Evolutionary conservation across 1,139 yeast species (phyloP), one percentile per base, ranked within the genome.

Genomic region (Debaryomyces udenii): DNA sequence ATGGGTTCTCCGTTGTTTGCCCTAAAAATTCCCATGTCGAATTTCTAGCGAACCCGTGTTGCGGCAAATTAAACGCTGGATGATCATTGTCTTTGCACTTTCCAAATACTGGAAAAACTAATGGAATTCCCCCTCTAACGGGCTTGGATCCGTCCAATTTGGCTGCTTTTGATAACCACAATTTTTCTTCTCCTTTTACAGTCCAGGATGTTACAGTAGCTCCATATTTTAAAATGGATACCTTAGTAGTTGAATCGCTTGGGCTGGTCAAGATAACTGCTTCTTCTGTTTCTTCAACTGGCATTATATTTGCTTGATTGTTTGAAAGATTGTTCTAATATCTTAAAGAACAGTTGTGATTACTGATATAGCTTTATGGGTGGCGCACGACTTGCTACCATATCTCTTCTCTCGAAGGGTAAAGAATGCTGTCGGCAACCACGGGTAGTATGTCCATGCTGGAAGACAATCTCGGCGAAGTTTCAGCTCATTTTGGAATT

Each of bases 71-170:
- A 47, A 45, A 57, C 2, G 78, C 70, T 22, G 76, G 68, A 45
- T 70, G 75, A 4, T 44, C 18, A 35, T 54, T 57, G 31, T 62
- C 56, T 68, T 50, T 71, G 61, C 47, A 74, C 59, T 87, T 89
- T 45, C 99, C 98, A 63, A 93, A 93, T 6, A 90, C 83, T 1
- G 98, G 99, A 76, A 93, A 93, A 2, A 91, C 98, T 23, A 93
- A 72, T 9, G 99, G 99, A 41, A 93, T 87, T 38, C 99, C 99
- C 46, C 99, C 99, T 59, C 99, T 79, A 18, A 93, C 97, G 1
- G 98, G 94, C 60, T 86, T 87, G 37, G 91, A 67, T 3, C 97
- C 97, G 56, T 93, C 98, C 47, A 91, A 68, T 53, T 82, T 80
- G 39, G 98, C 96, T 32, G 80, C 93, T 10, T 70, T 65, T 7